Base-by-base conservation (phyloP, 148 eudicot species). In the Chenopodium suecicum region DNA sequence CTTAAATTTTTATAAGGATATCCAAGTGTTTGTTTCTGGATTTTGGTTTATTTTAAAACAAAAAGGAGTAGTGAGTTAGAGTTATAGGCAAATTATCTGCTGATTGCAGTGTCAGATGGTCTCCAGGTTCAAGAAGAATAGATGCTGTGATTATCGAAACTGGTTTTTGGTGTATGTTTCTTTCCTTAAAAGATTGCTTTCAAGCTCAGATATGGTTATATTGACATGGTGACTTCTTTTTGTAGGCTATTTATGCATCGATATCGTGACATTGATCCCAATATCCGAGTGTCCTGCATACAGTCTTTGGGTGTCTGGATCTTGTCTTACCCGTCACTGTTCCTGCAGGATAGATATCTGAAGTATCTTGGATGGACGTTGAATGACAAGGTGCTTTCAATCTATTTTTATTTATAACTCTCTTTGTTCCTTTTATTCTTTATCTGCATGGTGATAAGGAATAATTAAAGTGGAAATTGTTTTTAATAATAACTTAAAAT, bases 321-420 rank as follows among this genome's bases (percentile, higher is more conserved):
- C 67, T 86, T 91, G 87, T 92, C 98, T 74, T 96, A 96, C 77
- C 97, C 97, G 62, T 91, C 98, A 46, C 81, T 96, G 72, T 96
- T 96, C 90, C 89, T 96, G 87, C 94, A 96, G 89, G 99, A 96
- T 82, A 86, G 89, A 78, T 96, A 96, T 84, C 89, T 96, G 76
- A 96, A 96, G 87, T 96, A 96, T 90, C 99, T 96, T 75, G 99
- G 99, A 56, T 96, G 99, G 99, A 96, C 99, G 44, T 82, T 96
- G 82, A 96, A 94, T 87, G 99, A 96, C 90, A 94, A 94, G 85
- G 99, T 96, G 44, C 44, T 41, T 41, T 41, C 44, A 41, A 41
- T 41, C 44, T 41, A 5, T 5, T 41, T 41, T 5, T 41, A 41
- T 41, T 41, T 41, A 27, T 41, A 41, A 41, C 44, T 41, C 44